Percentiles rank a stretch among this genome's conserved stretches.
These are phyloP conservation scores for Penicillium fuscoglaucum DNA, from an alignment of 2,329 filamentous ascomycete species.

Conservation along the genomic window DNA sequence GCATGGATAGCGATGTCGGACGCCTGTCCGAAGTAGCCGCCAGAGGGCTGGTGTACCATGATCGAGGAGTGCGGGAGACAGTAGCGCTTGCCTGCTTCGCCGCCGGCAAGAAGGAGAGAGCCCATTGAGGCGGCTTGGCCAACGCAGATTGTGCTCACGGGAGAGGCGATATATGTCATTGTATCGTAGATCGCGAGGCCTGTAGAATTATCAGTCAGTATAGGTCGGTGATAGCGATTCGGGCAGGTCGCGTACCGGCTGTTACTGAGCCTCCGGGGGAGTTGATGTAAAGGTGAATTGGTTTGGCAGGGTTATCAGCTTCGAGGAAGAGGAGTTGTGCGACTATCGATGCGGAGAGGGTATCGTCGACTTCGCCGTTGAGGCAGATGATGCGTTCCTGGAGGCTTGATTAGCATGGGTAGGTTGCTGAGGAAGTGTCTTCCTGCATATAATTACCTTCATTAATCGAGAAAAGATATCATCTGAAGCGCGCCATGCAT, in stretches of 20 bases:
- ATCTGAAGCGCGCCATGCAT: constrained; percentile 50
- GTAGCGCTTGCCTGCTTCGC: constrained; percentile 79
- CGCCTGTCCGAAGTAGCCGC: constrained; percentile 67
- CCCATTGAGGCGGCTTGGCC: constrained; percentile 97
- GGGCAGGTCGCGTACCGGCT: constrained; percentile 54
- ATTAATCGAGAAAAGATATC: constrained; percentile 80
- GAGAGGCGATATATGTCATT: constrained; percentile 93
- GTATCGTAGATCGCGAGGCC: constrained; percentile 91
- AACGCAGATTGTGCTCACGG: constrained; percentile 91
- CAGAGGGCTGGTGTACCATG: constrained; percentile 96
- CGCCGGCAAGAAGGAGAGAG: constrained; percentile 80
- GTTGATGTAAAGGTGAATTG: constrained; percentile 98
- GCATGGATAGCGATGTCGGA: constrained; percentile 94
- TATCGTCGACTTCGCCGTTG: constrained; percentile 88
- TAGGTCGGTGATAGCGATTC: not conserved
- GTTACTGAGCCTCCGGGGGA: constrained; percentile 91
- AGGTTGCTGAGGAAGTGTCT: constrained; percentile 14
- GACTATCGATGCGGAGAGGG: constrained; percentile 87
- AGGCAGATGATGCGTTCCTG: constrained; percentile 92
- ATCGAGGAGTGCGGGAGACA: constrained; percentile 90
- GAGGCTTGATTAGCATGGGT: constrained; percentile 37
- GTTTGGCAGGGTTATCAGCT: constrained; percentile 90
- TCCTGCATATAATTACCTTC: constrained; percentile 54
- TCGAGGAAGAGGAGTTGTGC: constrained; percentile 97
- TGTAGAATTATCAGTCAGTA: constrained; percentile 10